These are phyloP conservation scores for Entomortierella beljakovae DNA, from an alignment of 192 early-diverging fungal genomes.

Conservation along the genomic window DNA sequence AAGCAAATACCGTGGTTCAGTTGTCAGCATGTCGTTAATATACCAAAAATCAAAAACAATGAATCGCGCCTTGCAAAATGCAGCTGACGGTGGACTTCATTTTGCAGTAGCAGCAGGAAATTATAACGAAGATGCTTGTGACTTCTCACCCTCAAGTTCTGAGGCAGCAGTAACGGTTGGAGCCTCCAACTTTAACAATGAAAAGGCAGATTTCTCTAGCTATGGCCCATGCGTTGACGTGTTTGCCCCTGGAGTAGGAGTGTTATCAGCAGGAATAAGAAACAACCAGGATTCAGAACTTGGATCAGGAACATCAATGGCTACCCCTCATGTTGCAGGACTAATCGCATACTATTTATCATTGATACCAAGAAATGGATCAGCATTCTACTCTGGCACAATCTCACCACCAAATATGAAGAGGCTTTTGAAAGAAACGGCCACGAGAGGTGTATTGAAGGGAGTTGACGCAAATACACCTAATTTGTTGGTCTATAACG, in stretches of 20 bases:
- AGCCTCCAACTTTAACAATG: slow-evolving; percentile 85
- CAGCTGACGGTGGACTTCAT: slow-evolving; percentile 81
- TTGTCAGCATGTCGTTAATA: slow-evolving; percentile 95
- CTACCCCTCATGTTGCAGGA: slow-evolving; percentile 88
- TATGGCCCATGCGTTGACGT: slow-evolving; percentile 90
- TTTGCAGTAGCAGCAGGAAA: slow-evolving; percentile 98
- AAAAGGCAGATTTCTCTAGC: slow-evolving; percentile 85
- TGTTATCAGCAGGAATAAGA: slow-evolving; percentile 68
- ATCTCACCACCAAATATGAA: slow-evolving; percentile 71
- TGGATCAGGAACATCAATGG: slow-evolving; percentile 94
- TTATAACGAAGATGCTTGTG: slow-evolving; percentile 92
- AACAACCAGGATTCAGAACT: slow-evolving; percentile 78
- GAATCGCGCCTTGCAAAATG: slow-evolving; percentile 79
- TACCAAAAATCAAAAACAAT: slow-evolving; percentile 81
- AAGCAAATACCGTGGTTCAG: slow-evolving; percentile 79
- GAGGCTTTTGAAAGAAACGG: slow-evolving; percentile 59
- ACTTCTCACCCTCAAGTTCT: slow-evolving; percentile 81
- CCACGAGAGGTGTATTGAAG: slow-evolving; percentile 66
- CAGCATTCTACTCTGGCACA: slow-evolving; percentile 42
- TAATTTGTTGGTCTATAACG: slow-evolving; percentile 74
- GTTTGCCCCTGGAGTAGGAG: slow-evolving; percentile 88
- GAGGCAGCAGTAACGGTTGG: slow-evolving; percentile 85
- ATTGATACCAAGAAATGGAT: slow-evolving; percentile 42
- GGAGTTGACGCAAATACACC: slow-evolving; percentile 61
- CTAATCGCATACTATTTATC: slow-evolving; percentile 80